A percentile compares a stretch with the other conserved stretches of the same genome.
Conservation (phyloP, 176 grass and related monocot genomes). For the Oryza australiensis region DNA sequence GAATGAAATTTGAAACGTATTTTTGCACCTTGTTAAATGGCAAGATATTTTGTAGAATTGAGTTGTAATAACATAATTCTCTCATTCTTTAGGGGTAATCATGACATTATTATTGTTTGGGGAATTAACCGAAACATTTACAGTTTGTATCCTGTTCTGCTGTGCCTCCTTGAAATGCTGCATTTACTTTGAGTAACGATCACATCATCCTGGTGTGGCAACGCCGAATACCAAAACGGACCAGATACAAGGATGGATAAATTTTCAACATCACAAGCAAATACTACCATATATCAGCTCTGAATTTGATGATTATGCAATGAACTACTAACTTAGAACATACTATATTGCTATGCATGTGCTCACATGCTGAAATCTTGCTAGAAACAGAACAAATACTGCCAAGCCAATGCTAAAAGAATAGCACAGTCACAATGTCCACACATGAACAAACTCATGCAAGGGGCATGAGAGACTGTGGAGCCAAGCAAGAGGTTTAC, state of each 20-base stretch:
- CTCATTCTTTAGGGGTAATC: not conserved
- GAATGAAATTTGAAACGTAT: no score
- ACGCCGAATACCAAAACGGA: not conserved
- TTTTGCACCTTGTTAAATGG: not conserved
- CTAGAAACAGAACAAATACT: conserved; percentile 1
- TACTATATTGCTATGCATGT: not conserved
- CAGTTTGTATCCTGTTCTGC: not conserved
- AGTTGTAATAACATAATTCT: not conserved
- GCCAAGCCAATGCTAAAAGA: not conserved
- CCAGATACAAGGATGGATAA: not conserved
- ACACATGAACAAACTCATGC: conserved; percentile 15
- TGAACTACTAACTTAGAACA: not conserved
- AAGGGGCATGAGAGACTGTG: not conserved
- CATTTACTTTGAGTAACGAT: not conserved
- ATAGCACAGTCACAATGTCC: not conserved
- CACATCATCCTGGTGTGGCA: not conserved
- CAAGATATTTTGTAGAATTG: not conserved
- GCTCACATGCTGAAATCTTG: conserved; percentile 1
- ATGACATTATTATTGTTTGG: not conserved
- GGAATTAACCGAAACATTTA: not conserved
- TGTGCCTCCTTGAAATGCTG: not conserved
- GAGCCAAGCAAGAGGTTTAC: conserved; percentile 30
- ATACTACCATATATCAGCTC: not conserved
- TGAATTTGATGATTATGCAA: not conserved
- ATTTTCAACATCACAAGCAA: not conserved